Evolutionary conservation across 768 basidiomycete species (phyloP).

Genomic region (Suillus clintonianus): DNA sequence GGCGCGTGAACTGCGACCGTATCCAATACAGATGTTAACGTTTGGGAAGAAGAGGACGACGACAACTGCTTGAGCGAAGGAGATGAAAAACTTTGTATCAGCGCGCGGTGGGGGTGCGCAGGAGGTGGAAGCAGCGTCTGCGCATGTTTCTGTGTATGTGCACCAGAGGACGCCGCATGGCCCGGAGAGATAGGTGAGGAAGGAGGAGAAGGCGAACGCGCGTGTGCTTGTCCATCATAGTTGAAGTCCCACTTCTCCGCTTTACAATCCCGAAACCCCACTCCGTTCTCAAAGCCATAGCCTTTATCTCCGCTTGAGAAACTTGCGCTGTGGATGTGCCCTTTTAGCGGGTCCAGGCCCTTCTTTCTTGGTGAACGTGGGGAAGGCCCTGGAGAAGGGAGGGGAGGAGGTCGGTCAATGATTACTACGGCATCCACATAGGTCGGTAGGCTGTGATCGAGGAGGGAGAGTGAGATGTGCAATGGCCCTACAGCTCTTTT

Average conservation of each 20-base stretch:
- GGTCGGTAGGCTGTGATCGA: constrained; percentile 60
- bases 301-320: background rate
- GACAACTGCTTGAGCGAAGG: background rate
- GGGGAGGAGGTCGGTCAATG: constrained; percentile 35
- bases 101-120: background rate
- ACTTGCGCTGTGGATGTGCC: background rate
- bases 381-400: constrained; percentile 11
- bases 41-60: background rate
- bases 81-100: background rate
- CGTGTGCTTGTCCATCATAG: constrained; percentile 1
- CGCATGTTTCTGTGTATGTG: background rate
- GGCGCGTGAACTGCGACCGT: background rate
- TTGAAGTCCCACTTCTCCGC: constrained; percentile 2
- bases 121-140: background rate
- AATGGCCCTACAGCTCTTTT: constrained; percentile 16
- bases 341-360: background rate
- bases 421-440: constrained; percentile 55
- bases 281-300: no score
- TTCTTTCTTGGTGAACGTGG: constrained; percentile 6
- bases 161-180: background rate
- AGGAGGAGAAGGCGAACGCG: background rate
- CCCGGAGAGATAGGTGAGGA: constrained; percentile 5
- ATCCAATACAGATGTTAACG: background rate
- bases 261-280: background rate
- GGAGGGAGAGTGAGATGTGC: constrained; percentile 52